A percentile compares a stretch with the other conserved stretches of the same genome.
Evolutionary conservation across 192 early-diverging fungal species (phyloP).

Genomic region (Mycoemilia scoparia): DNA sequence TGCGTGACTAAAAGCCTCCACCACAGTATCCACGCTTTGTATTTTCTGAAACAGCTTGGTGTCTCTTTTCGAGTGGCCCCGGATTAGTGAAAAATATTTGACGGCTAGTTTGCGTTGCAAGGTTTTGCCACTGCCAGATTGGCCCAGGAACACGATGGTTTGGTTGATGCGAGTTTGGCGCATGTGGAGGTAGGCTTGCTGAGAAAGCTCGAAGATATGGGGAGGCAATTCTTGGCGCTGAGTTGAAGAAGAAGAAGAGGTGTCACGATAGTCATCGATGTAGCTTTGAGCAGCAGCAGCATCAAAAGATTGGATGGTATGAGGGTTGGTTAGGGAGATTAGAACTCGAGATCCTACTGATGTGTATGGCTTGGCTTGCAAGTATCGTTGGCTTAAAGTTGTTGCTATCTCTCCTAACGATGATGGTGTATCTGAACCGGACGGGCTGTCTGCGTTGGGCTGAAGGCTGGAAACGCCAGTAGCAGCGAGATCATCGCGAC

Average conservation of each 20-base stretch:
- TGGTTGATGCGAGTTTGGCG: conserved; percentile 70
- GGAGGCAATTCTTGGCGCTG: conserved; percentile 32
- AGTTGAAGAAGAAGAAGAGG: too few species aligned
- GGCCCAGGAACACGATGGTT: conserved; percentile 75
- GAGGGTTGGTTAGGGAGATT: too few species aligned
- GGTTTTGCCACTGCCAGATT: conserved; percentile 74
- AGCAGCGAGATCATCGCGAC: too few species aligned
- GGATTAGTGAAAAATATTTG: conserved; percentile 45
- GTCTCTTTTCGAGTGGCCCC: conserved; percentile 52
- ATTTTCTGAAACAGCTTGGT: conserved; percentile 46
- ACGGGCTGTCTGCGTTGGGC: too few species aligned
- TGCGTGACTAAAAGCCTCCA: conserved; percentile 79
- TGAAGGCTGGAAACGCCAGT: too few species aligned
- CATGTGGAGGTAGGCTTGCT: conserved; percentile 76
- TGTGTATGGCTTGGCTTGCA: too few species aligned
- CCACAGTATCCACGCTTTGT: conserved; percentile 44
- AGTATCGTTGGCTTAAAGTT: too few species aligned
- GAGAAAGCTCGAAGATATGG: conserved; percentile 71
- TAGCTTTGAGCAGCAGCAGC: conserved; percentile 54
- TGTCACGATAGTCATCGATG: conserved; percentile 52
- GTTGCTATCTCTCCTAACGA: too few species aligned
- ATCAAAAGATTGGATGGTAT: too few species aligned
- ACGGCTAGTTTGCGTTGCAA: conserved; percentile 43
- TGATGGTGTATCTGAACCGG: too few species aligned
- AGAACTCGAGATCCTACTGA: too few species aligned